Base-by-base conservation (phyloP, 441 rosid species). In the Flueggea neowawraea region DNA sequence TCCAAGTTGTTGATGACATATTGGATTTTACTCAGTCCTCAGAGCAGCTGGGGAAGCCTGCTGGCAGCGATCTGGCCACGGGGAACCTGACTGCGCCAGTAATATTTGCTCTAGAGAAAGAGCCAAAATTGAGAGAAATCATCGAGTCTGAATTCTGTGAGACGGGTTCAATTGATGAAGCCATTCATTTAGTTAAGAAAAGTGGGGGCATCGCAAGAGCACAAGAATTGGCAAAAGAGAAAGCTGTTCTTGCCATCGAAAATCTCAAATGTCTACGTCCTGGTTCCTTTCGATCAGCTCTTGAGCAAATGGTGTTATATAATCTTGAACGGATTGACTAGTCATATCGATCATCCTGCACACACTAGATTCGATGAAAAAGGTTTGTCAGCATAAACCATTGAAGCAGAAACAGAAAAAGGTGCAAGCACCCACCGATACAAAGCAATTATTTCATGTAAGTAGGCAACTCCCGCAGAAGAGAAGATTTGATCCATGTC, bases 11-110 rank as follows among this genome's bases (percentile, higher is more conserved):
- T 7, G 97, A 89, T 57, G 99, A 89, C 82, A 84, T 94, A 70
- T 58, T 94, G 71, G 99, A 94, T 73, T 94, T 94, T 57, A 90
- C 96, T 39, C 94, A 94, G 58, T 83, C 99, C 0, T 81, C 94
- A 0, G 91, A 87, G 83, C 96, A 89, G 84, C 82, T 89, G 56
- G 97, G 99, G 69, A 94, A 94, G 76, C 96, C 96, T 9, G 87
- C 92, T 0, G 95, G 89, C 14, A 86, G 82, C 58, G 99, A 94
- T 80, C 73, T 94, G 16, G 95, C 74, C 5, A 86, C 82, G 71
- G 99, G 97, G 39, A 94, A 83, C 79, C 80, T 94, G 65, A 94
- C 96, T 0, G 96, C 99, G 5, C 99, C 97, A 0, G 90, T 87
- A 55, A 89, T 91, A 43, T 91, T 87, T 14, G 95, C 96, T 8